A percentile compares a stretch with the other conserved stretches of the same genome.
phyloP scores from a whole-genome alignment of 495 filamentous ascomycete genomes.

The Hyphodiscus hymeniophilus region DNA sequence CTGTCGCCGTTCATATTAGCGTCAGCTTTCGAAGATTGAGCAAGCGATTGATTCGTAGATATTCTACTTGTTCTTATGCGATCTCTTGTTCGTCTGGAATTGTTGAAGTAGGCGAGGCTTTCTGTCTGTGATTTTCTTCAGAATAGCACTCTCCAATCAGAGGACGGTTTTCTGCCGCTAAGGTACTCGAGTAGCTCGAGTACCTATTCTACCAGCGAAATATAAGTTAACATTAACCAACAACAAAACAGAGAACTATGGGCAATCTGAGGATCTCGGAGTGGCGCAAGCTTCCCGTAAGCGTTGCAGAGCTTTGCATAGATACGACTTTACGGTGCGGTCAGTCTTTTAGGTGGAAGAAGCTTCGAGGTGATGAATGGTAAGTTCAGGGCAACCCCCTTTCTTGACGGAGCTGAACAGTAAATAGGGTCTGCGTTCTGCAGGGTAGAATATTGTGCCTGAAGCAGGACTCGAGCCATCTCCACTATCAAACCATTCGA shows the following conservation, averaged over 20 bases:
- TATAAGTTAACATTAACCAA: no score
- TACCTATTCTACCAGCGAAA: no score
- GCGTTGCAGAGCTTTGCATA: conserved; percentile 74
- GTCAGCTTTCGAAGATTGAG: neutral
- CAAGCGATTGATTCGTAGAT: no score
- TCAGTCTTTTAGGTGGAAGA: conserved; percentile 91
- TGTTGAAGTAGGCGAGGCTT: no score
- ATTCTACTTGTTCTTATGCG: no score
- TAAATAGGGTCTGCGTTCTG: conserved; percentile 65
- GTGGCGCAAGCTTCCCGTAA: conserved; percentile 77
- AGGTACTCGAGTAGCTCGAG: no score
- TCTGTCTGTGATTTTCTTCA: no score
- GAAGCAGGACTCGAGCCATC: conserved; percentile 66
- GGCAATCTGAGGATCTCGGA: conserved; percentile 30
- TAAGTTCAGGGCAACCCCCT: conserved; percentile 20
- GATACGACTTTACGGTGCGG: conserved; percentile 87
- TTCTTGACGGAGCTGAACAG: conserved; percentile 9
- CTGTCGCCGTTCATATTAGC: conserved; percentile 79
- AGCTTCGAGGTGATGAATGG: conserved; percentile 75
- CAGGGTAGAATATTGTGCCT: conserved; percentile 78
- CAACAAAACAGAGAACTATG: conserved; percentile 5
- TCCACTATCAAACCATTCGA: conserved; percentile 74
- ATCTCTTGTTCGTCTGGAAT: no score
- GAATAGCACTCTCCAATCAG: no score
- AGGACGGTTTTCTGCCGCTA: no score